Evolutionary conservation across 2,329 filamentous ascomycete genomes (phyloP).

Genomic region (Talaromyces verruculosus): DNA sequence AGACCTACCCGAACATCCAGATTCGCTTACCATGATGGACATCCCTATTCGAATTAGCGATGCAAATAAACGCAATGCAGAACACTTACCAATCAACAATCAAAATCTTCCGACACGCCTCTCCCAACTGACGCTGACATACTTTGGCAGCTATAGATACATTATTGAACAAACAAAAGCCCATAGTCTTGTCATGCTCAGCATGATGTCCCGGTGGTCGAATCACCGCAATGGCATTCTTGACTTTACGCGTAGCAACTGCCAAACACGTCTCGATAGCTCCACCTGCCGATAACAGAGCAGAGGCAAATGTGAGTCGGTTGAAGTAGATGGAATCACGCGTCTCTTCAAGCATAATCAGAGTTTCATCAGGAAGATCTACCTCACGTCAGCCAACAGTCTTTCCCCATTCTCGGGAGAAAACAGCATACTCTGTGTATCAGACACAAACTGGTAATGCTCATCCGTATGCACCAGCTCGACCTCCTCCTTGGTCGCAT

Average conservation of each 20-base stretch:
- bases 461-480: constrained; percentile 72
- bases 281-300: constrained; percentile 81
- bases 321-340: constrained; percentile 82
- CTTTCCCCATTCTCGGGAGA: not conserved
- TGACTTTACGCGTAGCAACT: constrained; percentile 79
- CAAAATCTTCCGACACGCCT: constrained; percentile 80
- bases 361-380: constrained; percentile 57
- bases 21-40: constrained; percentile 70
- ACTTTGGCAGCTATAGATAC: constrained; percentile 88
- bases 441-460: constrained; percentile 77
- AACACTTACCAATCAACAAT: constrained; percentile 83
- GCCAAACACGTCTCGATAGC: constrained; percentile 94
- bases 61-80: constrained; percentile 4
- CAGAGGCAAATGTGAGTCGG: constrained; percentile 74
- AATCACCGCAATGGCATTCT: constrained; percentile 94
- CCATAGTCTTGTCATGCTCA: constrained; percentile 80
- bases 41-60: constrained; percentile 48
- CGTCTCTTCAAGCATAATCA: constrained; percentile 67
- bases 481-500: constrained; percentile 77
- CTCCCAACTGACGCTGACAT: constrained; percentile 77
- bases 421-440: constrained; percentile 46
- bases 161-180: constrained; percentile 98
- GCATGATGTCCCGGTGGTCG: constrained; percentile 94
- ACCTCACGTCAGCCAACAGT: constrained; percentile 14
- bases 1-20: too few species aligned